These are phyloP conservation scores for Leccinum longicurvipes DNA, from an alignment of 768 basidiomycete species.

Conservation along the genomic window DNA sequence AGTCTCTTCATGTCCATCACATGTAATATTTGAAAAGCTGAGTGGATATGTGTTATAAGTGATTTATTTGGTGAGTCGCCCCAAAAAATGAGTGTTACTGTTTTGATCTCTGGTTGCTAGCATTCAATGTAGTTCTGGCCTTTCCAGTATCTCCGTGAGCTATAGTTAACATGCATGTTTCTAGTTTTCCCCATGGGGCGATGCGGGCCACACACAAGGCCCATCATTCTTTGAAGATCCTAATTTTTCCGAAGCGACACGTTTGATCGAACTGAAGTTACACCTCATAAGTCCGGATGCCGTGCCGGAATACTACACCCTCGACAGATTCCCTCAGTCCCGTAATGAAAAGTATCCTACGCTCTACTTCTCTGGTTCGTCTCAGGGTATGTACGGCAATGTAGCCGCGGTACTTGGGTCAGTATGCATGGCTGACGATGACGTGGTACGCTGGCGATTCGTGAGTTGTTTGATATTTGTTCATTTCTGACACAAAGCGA, in stretches of 20 bases:
- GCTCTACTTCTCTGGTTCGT: constrained; percentile 46
- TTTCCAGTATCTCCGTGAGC: not conserved
- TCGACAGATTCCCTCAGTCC: constrained; percentile 22
- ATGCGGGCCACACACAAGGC: constrained; percentile 18
- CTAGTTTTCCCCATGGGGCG: constrained; percentile 21
- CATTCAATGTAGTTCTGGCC: constrained; percentile 45
- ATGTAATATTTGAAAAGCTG: constrained; percentile 32
- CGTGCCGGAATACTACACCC: constrained; percentile 17
- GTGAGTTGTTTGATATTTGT: constrained; percentile 38
- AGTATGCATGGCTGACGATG: constrained; percentile 47
- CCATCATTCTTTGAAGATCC: constrained; percentile 47
- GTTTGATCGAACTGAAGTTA: constrained; percentile 57
- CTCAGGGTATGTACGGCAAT: constrained; percentile 40
- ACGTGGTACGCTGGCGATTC: constrained; percentile 53
- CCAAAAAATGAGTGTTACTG: not conserved
- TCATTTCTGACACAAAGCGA: not conserved
- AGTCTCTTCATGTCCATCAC: constrained; percentile 13
- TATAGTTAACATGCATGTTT: constrained; percentile 2
- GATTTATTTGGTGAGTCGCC: constrained; percentile 24
- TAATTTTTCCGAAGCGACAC: constrained; percentile 61
- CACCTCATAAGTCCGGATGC: constrained; percentile 37
- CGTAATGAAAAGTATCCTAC: constrained; percentile 36
- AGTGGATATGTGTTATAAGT: constrained; percentile 8
- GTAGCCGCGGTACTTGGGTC: constrained; percentile 48
- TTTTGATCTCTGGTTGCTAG: constrained; percentile 24